These are phyloP conservation scores for Nannizziopsis barbatae DNA, from an alignment of 2,329 filamentous ascomycete species.

Conservation along the genomic window DNA sequence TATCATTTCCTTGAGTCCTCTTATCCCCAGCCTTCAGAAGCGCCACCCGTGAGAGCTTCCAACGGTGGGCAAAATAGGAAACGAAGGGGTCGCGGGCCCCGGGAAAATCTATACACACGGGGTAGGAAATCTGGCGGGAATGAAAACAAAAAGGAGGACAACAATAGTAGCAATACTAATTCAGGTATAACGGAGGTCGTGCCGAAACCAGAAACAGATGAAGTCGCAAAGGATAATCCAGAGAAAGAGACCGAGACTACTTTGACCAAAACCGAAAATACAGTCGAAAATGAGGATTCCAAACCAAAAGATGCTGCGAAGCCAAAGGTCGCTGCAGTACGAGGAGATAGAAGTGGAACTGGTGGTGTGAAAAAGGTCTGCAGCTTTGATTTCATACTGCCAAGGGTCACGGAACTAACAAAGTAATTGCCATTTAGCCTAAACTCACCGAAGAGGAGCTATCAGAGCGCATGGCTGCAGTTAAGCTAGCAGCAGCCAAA, in stretches of 20 bases:
- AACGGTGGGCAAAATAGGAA: background rate
- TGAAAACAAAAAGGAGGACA: too few relatives aligned
- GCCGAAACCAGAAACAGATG: background rate
- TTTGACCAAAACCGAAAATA: background rate
- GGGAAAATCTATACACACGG: conserved; percentile 1
- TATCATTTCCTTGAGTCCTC: too few relatives aligned
- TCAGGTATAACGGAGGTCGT: background rate
- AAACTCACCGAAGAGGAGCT: conserved; percentile 57
- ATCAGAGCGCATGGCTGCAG: conserved; percentile 48
- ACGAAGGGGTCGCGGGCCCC: conserved; percentile 3
- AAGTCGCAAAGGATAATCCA: background rate
- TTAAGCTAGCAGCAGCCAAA: conserved; percentile 50
- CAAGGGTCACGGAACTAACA: background rate
- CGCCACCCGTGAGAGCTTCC: background rate
- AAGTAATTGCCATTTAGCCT: conserved; percentile 28
- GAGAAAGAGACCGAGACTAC: conserved; percentile 1
- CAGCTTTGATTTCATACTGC: background rate
- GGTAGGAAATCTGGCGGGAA: too few relatives aligned
- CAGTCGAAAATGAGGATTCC: background rate
- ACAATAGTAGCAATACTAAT: background rate
- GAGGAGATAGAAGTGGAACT: conserved; percentile 45
- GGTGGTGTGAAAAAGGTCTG: conserved; percentile 40
- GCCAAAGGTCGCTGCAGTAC: conserved; percentile 37
- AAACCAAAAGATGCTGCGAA: conserved; percentile 18
- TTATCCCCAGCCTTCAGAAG: too few relatives aligned